phyloP scores from a whole-genome alignment of 805 yeast species.

The Candida corydali region DNA sequence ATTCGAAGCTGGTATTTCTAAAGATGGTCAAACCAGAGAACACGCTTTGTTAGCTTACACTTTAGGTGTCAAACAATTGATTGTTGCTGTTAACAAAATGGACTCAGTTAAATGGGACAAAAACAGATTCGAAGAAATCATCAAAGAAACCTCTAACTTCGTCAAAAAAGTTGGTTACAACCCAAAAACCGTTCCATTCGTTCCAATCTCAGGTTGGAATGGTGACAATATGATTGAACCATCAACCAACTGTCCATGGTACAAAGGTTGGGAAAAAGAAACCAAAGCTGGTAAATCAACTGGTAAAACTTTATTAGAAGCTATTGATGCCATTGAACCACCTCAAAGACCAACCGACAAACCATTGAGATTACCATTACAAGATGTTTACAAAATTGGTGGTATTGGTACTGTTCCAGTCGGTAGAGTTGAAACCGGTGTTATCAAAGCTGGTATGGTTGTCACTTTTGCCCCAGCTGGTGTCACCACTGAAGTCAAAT shows the following conservation, averaged over 20 bases:
- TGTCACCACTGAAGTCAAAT: slow-evolving; percentile 77
- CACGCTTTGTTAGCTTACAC: slow-evolving; percentile 89
- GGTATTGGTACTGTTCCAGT: slow-evolving; percentile 91
- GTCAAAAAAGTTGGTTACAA: slow-evolving; percentile 83
- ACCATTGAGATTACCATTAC: slow-evolving; percentile 86
- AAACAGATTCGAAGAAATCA: slow-evolving; percentile 73
- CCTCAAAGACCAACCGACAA: slow-evolving; percentile 78
- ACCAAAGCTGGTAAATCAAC: slow-evolving; percentile 62
- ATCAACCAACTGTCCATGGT: slow-evolving; percentile 80
- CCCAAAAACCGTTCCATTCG: slow-evolving; percentile 80
- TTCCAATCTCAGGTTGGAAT: slow-evolving; percentile 89
- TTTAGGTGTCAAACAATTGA: slow-evolving; percentile 81
- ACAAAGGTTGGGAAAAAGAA: slow-evolving; percentile 83
- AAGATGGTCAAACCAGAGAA: slow-evolving; percentile 95
- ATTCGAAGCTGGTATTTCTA: slow-evolving; percentile 94
- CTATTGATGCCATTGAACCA: slow-evolving; percentile 79
- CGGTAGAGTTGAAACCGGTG: slow-evolving; percentile 93
- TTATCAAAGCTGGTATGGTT: slow-evolving; percentile 87
- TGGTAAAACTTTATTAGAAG: slow-evolving; percentile 83
- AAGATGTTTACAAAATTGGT: slow-evolving; percentile 92
- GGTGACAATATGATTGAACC: slow-evolving; percentile 92
- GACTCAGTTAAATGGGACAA: slow-evolving; percentile 88
- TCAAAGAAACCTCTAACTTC: slow-evolving; percentile 74
- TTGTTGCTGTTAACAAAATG: slow-evolving; percentile 93
- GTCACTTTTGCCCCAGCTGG: slow-evolving; percentile 88